A percentile compares a stretch with the other conserved stretches of the same genome.
Conservation (phyloP, 2,329 filamentous ascomycete species). For the Xenoacremonium recifei region DNA sequence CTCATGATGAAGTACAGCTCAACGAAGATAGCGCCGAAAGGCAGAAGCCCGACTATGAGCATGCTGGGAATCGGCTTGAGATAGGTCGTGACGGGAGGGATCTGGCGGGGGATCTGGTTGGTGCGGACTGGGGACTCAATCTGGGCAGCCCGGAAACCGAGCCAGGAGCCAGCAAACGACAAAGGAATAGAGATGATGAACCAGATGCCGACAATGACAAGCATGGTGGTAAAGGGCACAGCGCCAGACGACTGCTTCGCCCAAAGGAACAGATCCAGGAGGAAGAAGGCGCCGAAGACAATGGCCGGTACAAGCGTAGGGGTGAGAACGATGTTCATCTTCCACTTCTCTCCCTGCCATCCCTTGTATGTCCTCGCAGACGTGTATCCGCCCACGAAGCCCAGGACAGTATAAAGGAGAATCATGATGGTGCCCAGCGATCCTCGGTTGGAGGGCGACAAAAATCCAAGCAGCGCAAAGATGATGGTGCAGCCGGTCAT, state of each 20-base stretch:
- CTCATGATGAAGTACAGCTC: slow-evolving; percentile 99
- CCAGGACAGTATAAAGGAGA: slow-evolving; percentile 88
- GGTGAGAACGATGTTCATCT: slow-evolving; percentile 86
- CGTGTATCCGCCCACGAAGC: slow-evolving; percentile 87
- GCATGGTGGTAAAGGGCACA: slow-evolving; percentile 95
- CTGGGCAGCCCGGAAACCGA: slow-evolving; percentile 76
- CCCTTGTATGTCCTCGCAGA: slow-evolving; percentile 93
- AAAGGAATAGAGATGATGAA: slow-evolving; percentile 94
- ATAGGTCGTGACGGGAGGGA: slow-evolving; percentile 80
- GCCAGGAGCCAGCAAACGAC: slow-evolving; percentile 85
- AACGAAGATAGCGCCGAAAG: slow-evolving; percentile 95
- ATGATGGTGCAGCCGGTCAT: slow-evolving; percentile 95
- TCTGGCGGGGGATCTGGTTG: slow-evolving; percentile 97
- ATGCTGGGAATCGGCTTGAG: slow-evolving; percentile 86
- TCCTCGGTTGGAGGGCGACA: slow-evolving; percentile 93
- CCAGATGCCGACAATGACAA: slow-evolving; percentile 91
- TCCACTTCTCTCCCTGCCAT: slow-evolving; percentile 90
- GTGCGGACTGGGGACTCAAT: slow-evolving; percentile 83
- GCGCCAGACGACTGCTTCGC: slow-evolving; percentile 88
- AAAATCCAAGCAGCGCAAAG: slow-evolving; percentile 89
- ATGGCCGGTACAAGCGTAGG: slow-evolving; percentile 82
- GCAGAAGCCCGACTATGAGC: slow-evolving; percentile 86
- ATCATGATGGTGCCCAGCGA: slow-evolving; percentile 92
- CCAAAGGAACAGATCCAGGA: slow-evolving; percentile 96
- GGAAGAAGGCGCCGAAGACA: slow-evolving; percentile 86